These are phyloP conservation scores for Chaetomium sp. DNA, from an alignment of 2,329 filamentous ascomycete genomes.

Conservation along the genomic window DNA sequence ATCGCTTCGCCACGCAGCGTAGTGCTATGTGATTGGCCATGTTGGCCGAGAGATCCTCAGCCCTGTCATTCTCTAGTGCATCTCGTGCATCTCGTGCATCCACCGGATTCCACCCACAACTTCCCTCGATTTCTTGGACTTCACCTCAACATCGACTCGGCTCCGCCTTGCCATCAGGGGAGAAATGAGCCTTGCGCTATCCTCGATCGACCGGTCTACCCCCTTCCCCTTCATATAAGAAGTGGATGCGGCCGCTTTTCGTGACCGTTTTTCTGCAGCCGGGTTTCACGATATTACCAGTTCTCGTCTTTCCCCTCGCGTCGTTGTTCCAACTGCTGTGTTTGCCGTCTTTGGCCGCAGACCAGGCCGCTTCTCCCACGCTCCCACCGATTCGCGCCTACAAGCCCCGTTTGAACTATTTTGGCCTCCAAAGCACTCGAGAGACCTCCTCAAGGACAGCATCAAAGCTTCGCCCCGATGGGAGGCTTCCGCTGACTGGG, in stretches of 20 bases:
- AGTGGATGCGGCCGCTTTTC: constrained; percentile 24
- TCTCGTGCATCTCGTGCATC: no score
- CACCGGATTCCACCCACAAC: constrained; percentile 1
- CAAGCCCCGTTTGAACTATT: background rate
- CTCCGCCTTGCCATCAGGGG: constrained; percentile 17
- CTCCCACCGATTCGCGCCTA: background rate
- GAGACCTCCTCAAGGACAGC: background rate
- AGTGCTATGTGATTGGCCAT: constrained; percentile 3
- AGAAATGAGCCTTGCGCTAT: constrained; percentile 15
- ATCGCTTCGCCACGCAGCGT: constrained; percentile 12
- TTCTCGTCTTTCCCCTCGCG: background rate
- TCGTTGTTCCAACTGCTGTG: background rate
- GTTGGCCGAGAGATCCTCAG: constrained; percentile 8
- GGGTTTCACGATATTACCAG: background rate
- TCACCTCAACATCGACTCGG: background rate
- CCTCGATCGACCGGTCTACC: background rate
- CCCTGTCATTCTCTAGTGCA: constrained; percentile 13
- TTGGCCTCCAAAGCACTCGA: background rate
- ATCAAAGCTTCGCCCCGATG: constrained; percentile 4
- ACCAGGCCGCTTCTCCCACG: constrained; percentile 5
- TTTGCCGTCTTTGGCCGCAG: constrained; percentile 12
- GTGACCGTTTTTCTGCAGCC: background rate
- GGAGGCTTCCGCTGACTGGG: background rate
- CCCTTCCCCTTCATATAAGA: constrained; percentile 12
- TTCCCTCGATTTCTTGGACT: background rate